Base-by-base conservation (phyloP, 1,284 basidiomycete genomes). In the Cystobasidiaceae sp. region DNA sequence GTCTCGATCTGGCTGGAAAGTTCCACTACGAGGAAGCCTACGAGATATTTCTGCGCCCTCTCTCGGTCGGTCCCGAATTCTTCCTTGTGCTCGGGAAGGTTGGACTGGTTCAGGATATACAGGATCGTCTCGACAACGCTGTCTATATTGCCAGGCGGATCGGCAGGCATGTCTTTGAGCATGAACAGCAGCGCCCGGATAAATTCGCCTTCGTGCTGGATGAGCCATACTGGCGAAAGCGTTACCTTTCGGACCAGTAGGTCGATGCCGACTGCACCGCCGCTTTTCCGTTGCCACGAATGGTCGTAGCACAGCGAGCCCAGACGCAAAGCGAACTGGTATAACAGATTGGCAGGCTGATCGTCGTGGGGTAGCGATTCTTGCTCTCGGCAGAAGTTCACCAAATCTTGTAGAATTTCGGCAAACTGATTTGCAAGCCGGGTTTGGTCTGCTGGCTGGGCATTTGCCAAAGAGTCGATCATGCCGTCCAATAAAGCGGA, bases 161-260 rank as follows among this genome's bases (percentile, higher is more conserved):
- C 93, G 70, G 85, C 84, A 0, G 96, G 93, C 75, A 97, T 89
- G 75, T 98, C 94, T 75, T 98, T 97, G 54, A 99, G 81, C 68
- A 94, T 89, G 74, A 93, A 93, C 48, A 98, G 80, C 33, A 99
- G 82, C 4, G 90, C 93, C 48, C 93, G 87, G 55, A 93, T 85
- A 69, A 97, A 86, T 72, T 98, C 94, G 46, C 90, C 83, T 76
- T 96, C 89, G 50, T 92, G 86, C 63, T 96, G 91, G 67, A 84
- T 82, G 52, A 93, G 82, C 90, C 93, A 96, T 70, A 84, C 85
- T 43, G 84, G 79, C 25, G 85, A 88, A 27, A 96, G 79, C 23
- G 86, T 83, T 1, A 87, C 83, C 15, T 86, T 84, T 59, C 81
- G 78, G 0, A 86, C 84, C 78, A 97, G 83, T 63, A 93, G 84